Base-by-base conservation (phyloP, 2,329 filamentous ascomycete species). In the Chaetomium strumarium region DNA sequence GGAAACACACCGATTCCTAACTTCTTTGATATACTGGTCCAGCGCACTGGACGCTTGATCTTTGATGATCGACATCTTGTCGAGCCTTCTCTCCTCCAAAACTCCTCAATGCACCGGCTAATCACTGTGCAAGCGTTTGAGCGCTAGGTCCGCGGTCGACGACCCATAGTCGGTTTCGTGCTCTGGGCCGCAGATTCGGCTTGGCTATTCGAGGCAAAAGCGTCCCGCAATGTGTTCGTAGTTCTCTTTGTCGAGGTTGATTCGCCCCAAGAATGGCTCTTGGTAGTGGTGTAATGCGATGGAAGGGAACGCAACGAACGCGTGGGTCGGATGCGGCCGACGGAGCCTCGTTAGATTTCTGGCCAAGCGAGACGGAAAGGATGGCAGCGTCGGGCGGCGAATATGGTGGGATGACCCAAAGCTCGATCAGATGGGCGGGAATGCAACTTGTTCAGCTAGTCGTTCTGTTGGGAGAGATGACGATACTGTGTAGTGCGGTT, bases 41-140 rank as follows among this genome's bases (percentile, higher is more conserved):
- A 81, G 74, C 59, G 73, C 74, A 67, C 79, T 76, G 52, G 81
- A 70, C 60, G 78, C 76, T 64, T 79, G 75, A 51, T 69, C 67
- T 57, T 68, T 66, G 66, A 71, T 71, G 58, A 59, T 60, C 61
- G 66, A 60, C 62, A 66, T 64, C 46, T 59, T 58, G 56, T 33
- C 56, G 19, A 37, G 33, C 16, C 30, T 24, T 48, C 38, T 49
- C 6, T 49, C 50, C 29, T 45, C 45, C 38, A 31, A 29, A 42
- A 46, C 38, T 46, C 43, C 19, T 54, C n/a, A 30, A 45, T 46
- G 45, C 46, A 50, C 48, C 45, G 41, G 55, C 53, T 51, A 49
- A 55, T 59, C 54, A 58, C 24, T 51, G 56, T 59, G 7, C 58
- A 52, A 51, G 49, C 57, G 43, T 48, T 51, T n/a, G 49, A 50